These are phyloP conservation scores for Styphnolobium japonicum DNA, from an alignment of 306 rosid species.

Conservation along the genomic window DNA sequence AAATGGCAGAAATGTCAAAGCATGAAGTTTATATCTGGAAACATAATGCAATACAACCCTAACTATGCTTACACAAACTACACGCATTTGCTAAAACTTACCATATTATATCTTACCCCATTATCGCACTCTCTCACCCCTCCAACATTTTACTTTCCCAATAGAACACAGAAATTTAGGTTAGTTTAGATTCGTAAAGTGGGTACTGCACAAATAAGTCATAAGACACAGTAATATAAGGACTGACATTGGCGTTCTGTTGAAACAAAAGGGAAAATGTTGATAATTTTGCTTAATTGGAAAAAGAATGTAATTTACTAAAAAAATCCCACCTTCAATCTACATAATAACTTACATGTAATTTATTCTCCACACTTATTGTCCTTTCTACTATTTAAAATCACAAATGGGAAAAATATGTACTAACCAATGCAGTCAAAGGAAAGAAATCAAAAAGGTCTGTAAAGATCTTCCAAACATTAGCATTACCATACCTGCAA, in stretches of 20 bases:
- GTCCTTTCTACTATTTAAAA: background rate
- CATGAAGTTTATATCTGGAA: background rate
- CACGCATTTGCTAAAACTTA: background rate
- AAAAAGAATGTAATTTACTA: background rate
- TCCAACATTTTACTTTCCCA: background rate
- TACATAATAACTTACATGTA: background rate
- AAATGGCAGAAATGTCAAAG: background rate
- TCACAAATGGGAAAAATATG: background rate
- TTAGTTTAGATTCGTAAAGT: background rate
- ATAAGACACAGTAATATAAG: background rate
- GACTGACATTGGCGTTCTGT: background rate
- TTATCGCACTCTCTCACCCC: background rate
- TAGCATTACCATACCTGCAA: conserved; percentile 82
- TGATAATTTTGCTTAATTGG: background rate
- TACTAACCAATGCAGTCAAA: conserved; percentile 83
- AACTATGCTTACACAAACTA: background rate
- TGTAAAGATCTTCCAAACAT: conserved; percentile 81
- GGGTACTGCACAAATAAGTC: background rate
- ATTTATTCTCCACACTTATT: background rate
- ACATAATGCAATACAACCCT: background rate
- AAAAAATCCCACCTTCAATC: background rate
- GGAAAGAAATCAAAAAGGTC: conserved; percentile 88
- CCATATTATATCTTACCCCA: background rate
- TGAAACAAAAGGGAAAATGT: background rate
- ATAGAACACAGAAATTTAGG: background rate